These are phyloP conservation scores for Neurospora sp. DNA, from an alignment of 495 filamentous ascomycete genomes.

Conservation along the genomic window DNA sequence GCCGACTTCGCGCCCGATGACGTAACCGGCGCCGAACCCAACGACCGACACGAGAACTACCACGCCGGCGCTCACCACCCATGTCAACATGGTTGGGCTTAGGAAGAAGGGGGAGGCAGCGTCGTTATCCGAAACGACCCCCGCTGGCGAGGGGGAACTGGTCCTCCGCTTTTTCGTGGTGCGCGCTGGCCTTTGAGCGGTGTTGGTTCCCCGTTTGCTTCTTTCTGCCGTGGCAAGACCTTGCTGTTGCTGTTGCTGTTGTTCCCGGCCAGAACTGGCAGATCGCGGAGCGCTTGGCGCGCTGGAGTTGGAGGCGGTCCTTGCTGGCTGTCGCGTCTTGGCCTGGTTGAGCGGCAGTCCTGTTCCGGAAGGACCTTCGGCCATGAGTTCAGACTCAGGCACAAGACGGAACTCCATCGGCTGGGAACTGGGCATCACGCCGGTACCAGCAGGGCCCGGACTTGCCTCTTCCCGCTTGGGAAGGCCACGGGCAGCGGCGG, in stretches of 20 bases:
- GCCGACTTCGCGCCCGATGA: conserved; percentile 74
- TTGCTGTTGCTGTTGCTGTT: conserved; percentile 24
- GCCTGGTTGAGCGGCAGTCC: not conserved
- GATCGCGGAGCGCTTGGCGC: conserved; percentile 21
- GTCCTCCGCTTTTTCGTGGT: conserved; percentile 48
- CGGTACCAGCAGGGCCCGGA: conserved; percentile 17
- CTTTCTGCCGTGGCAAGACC: conserved; percentile 28
- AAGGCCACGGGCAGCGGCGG: conserved; percentile 74
- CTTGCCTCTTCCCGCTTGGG: conserved; percentile 47
- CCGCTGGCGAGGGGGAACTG: conserved; percentile 8
- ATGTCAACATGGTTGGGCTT: conserved; percentile 73
- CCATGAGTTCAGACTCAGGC: conserved; percentile 63
- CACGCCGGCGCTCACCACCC: conserved; percentile 86
- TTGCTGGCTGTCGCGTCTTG: not conserved
- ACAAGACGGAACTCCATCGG: conserved; percentile 54
- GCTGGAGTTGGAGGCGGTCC: conserved; percentile 25
- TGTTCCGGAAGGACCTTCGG: conserved; percentile 17
- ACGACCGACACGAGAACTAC: conserved; percentile 85
- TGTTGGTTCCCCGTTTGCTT: conserved; percentile 41
- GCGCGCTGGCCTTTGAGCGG: conserved; percentile 25
- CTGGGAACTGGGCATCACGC: conserved; percentile 38
- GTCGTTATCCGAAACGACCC: not conserved
- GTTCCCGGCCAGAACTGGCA: conserved; percentile 18
- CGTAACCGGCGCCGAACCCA: conserved; percentile 89
- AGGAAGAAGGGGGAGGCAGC: conserved; percentile 21